These are phyloP conservation scores for Thermomucor indicae-seudaticae DNA, from an alignment of 371 early-diverging fungal genomes.

Conservation along the genomic window DNA sequence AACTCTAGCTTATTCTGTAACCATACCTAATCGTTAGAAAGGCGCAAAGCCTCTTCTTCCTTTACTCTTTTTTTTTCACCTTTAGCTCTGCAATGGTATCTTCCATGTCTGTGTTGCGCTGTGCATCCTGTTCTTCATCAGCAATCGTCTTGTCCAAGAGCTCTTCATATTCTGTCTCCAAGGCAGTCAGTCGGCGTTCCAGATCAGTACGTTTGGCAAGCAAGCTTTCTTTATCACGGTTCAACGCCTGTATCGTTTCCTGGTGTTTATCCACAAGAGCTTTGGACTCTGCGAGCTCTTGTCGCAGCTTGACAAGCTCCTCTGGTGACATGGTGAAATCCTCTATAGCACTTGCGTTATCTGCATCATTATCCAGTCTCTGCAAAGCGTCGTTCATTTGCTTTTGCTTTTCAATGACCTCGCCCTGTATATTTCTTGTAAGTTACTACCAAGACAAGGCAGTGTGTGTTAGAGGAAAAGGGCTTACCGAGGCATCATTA, in stretches of 20 bases:
- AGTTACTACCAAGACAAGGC: not conserved
- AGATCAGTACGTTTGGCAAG: constrained; percentile 65
- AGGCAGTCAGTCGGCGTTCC: constrained; percentile 65
- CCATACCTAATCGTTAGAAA: not conserved
- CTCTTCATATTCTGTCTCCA: constrained; percentile 91
- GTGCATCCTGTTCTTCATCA: constrained; percentile 74
- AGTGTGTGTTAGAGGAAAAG: not conserved
- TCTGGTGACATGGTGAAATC: constrained; percentile 42
- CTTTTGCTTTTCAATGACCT: constrained; percentile 73
- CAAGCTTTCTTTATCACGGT: constrained; percentile 59
- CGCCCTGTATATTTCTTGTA: constrained; percentile 35
- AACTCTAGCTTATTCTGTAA: constrained; percentile 69
- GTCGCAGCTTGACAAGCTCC: constrained; percentile 72
- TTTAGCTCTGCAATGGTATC: constrained; percentile 77
- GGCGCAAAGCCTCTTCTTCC: too few relatives aligned
- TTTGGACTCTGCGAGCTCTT: constrained; percentile 73
- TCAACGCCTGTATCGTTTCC: constrained; percentile 60
- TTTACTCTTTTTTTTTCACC: constrained; percentile 24
- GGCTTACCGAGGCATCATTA: constrained; percentile 73
- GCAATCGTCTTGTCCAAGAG: constrained; percentile 90
- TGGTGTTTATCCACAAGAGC: constrained; percentile 66
- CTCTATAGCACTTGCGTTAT: not conserved
- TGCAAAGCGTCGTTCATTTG: constrained; percentile 66
- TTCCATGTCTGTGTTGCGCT: too few relatives aligned
- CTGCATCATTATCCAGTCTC: constrained; percentile 51